phyloP scores from a whole-genome alignment of 805 yeast species.

The Candida pseudofarinosa region DNA sequence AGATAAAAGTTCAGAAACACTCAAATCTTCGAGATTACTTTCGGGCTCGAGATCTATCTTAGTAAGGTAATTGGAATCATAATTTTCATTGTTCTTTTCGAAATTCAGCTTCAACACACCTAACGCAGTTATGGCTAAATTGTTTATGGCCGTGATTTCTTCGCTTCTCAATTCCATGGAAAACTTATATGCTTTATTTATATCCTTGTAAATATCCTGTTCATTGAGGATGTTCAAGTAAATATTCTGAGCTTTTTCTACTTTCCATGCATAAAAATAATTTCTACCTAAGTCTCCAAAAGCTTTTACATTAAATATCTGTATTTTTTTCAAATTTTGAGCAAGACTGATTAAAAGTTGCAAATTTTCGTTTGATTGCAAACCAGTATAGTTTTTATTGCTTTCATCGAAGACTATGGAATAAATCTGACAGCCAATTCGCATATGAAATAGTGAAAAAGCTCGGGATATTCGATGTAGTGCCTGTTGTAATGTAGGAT shows the following conservation, averaged over 20 bases:
- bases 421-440: background rate
- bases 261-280: slow-evolving; percentile 28
- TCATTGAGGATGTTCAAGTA: background rate
- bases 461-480: background rate
- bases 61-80: background rate
- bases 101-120: background rate
- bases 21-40: background rate
- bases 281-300: slow-evolving; percentile 13
- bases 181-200: background rate
- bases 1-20: background rate
- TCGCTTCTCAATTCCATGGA: background rate
- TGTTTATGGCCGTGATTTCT: background rate
- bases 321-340: background rate
- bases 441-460: background rate
- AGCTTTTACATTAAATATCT: background rate
- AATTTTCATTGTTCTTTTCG: background rate
- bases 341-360: background rate
- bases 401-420: background rate
- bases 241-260: slow-evolving; percentile 13
- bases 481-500: background rate
- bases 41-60: background rate
- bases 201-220: background rate
- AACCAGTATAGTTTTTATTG: background rate
- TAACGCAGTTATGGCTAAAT: background rate
- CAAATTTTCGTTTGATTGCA: background rate